Evolutionary conservation across 805 yeast genomes (phyloP), one percentile per base, ranked within the genome.

Genomic region (Saccharomyces kudriavzevii): DNA sequence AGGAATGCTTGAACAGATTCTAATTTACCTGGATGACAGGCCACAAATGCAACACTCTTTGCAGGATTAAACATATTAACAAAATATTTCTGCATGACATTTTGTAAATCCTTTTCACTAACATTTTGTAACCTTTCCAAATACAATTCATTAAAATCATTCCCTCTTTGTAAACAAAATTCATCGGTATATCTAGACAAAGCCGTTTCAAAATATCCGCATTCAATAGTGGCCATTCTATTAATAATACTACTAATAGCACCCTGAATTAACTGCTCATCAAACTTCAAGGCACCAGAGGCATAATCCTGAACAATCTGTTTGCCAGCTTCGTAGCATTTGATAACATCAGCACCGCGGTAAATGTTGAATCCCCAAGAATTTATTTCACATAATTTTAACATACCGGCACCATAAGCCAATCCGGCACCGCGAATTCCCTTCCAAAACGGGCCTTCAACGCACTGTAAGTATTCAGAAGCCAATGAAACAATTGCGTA

Each of bases 381-480:
- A 3, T 95, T 92, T 45, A 80, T 71, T 59, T 89, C 96, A 11
- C 80, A 64, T 56, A 78, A 77, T 49, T 81, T 75, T 47, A 75
- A 65, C 60, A 89, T 75, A 52, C 74, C 75, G 1, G 92, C 94
- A 40, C 97, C 97, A 68, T 94, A 94, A 0, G 97, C 97, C 46
- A 88, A 74, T 2, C 99, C 99, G 1, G 90, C 79, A 45, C 99
- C 99, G 70, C 99, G 81, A 31, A 94, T 87, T 53, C 95, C 96
- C 62, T 89, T 80, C 97, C 98, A 92, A 58, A 92, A 85, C 35
- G 98, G 99, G 2, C 99, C 99, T 68, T 94, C 99, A 20, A 89
- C 89, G 40, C 89, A 86, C 58, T 85, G 87, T 53, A 94, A 74
- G 61, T 83, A 86, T 52, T 87, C 90, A 5, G 85, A 77, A 5